A percentile compares a stretch with the other conserved stretches of the same genome.
These are phyloP conservation scores for Lodderomyces margitis DNA, from an alignment of 1,139 yeast species.

Conservation along the genomic window DNA sequence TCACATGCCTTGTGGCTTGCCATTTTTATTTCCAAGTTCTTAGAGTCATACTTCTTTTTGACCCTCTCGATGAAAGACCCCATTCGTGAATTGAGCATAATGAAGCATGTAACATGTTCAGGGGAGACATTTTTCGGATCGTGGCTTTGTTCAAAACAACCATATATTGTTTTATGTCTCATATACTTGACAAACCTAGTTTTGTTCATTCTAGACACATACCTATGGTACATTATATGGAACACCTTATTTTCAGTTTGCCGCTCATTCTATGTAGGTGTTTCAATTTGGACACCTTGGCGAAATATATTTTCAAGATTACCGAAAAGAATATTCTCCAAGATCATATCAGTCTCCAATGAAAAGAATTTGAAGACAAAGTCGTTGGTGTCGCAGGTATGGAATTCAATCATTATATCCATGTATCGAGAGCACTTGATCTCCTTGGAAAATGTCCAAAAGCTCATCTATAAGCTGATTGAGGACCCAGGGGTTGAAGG, in stretches of 20 bases:
- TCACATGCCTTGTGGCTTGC: conserved; percentile 49
- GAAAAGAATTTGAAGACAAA: conserved; percentile 31
- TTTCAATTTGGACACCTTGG: conserved; percentile 60
- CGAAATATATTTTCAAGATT: conserved; percentile 49
- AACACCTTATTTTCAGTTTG: conserved; percentile 50
- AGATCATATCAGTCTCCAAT: conserved; percentile 34
- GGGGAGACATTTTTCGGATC: conserved; percentile 46
- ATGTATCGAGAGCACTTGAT: conserved; percentile 58
- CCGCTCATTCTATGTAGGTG: conserved; percentile 49
- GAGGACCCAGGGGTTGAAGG: conserved; percentile 24
- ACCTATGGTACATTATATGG: conserved; percentile 56
- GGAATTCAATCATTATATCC: conserved; percentile 55
- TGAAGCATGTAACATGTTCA: conserved; percentile 39
- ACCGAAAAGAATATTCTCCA: conserved; percentile 50
- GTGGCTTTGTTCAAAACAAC: conserved; percentile 38
- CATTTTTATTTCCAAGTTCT: conserved; percentile 45
- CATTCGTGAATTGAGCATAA: conserved; percentile 43
- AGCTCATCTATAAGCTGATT: conserved; percentile 42
- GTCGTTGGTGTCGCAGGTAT: conserved; percentile 43
- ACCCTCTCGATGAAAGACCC: conserved; percentile 50
- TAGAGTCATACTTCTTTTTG: conserved; percentile 52
- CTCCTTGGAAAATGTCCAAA: conserved; percentile 49
- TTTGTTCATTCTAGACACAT: conserved; percentile 52
- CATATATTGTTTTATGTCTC: conserved; percentile 36
- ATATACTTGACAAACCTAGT: conserved; percentile 43